Evolutionary conservation across 345 rosid species (phyloP).

Genomic region (Rhodamnia rubescens): DNA sequence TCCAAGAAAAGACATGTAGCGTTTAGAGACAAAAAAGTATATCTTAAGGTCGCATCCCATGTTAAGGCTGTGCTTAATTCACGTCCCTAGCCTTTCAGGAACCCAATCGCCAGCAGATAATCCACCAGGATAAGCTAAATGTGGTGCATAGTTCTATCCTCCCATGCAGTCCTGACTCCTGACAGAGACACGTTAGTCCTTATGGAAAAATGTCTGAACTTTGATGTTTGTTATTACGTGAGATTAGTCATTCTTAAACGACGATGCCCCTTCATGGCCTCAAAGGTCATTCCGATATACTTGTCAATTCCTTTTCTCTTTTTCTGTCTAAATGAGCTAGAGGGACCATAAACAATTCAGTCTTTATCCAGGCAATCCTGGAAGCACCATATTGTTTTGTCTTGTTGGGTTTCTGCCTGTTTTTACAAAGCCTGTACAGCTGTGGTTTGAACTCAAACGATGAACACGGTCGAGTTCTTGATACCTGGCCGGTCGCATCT

Average conservation of each 20-base stretch:
- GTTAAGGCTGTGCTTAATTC: too few relatives aligned
- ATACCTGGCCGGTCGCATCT: not conserved
- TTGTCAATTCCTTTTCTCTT: not conserved
- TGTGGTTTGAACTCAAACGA: not conserved
- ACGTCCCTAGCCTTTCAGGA: too few relatives aligned
- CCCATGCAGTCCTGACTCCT: not conserved
- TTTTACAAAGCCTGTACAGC: not conserved
- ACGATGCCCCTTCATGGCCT: not conserved
- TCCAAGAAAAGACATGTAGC: not conserved
- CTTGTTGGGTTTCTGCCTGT: not conserved
- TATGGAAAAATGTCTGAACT: not conserved
- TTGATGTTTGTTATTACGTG: not conserved
- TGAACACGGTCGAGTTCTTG: not conserved
- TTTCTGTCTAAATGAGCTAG: not conserved
- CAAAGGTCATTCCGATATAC: not conserved
- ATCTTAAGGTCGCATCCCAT: not conserved
- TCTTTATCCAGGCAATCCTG: not conserved
- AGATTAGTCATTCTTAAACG: not conserved
- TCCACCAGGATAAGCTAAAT: not conserved
- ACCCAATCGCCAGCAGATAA: not conserved
- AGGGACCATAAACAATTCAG: not conserved
- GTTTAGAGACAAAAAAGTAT: not conserved
- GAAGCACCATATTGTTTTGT: not conserved
- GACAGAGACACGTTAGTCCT: not conserved
- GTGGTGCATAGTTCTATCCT: not conserved